Conservation (phyloP, 2,329 filamentous ascomycete species). For the Teratosphaeriaceae sp. region DNA sequence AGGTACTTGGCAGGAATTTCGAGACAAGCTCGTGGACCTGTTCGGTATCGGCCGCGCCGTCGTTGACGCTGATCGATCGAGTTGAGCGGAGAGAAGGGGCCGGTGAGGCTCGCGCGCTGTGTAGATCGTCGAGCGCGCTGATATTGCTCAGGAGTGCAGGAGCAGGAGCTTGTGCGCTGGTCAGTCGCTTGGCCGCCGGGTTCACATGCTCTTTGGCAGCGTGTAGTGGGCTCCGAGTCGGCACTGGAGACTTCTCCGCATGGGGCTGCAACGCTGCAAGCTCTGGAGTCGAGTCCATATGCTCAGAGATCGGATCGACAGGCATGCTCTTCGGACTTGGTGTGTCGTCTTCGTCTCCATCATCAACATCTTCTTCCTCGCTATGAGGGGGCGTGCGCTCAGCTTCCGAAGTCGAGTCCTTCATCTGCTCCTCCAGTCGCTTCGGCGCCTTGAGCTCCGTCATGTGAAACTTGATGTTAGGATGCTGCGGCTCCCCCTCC, state of each 20-base stretch:
- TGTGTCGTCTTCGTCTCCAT: neutral
- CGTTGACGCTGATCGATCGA: slow-evolving; percentile 16
- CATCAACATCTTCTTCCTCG: slow-evolving; percentile 12
- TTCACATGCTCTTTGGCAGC: slow-evolving; percentile 21
- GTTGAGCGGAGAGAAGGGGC: slow-evolving; percentile 22
- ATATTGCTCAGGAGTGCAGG: slow-evolving; percentile 27
- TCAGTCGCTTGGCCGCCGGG: slow-evolving; percentile 18
- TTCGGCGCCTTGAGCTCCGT: neutral
- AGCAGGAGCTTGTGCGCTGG: slow-evolving; percentile 20
- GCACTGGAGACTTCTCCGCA: slow-evolving; percentile 1
- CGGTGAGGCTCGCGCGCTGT: slow-evolving; percentile 23
- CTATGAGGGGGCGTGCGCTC: slow-evolving; percentile 10
- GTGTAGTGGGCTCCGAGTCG: slow-evolving; percentile 14
- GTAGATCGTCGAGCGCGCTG: slow-evolving; percentile 24
- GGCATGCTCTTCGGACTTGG: slow-evolving; percentile 3
- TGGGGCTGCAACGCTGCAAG: slow-evolving; percentile 2
- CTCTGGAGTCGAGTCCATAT: neutral
- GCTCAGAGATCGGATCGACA: neutral
- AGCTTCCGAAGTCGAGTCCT: neutral
- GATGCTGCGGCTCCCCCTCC: slow-evolving; percentile 3
- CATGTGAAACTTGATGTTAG: neutral
- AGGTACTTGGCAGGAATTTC: slow-evolving; percentile 25
- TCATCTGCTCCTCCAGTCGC: neutral
- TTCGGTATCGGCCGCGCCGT: slow-evolving; percentile 10
- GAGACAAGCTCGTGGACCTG: slow-evolving; percentile 26